Evolutionary conservation across 2,329 filamentous ascomycete genomes (phyloP), one percentile per base, ranked within the genome.

Genomic region (Acephala macrosclerotiorum): DNA sequence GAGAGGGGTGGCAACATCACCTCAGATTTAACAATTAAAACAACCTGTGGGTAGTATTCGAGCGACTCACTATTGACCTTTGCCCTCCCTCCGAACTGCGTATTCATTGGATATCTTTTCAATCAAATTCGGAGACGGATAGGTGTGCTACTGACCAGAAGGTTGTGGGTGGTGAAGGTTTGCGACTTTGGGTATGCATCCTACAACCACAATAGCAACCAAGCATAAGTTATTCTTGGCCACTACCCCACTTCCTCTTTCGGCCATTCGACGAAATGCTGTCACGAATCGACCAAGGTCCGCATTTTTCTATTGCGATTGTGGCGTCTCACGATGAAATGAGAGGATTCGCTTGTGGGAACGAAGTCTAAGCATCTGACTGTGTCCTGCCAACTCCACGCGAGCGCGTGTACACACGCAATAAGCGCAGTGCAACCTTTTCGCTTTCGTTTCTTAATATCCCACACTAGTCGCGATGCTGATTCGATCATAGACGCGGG

Each of bases 301-400:
- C 14, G 14, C 40, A 12, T 5, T 42, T n/a, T 18, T 18, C 40
- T 42, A 42, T 42, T 42, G 40, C 40, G 16, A n/a, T 42, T n/a
- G 40, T 12, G 40, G 40, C 40, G 40, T 18, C 1, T 42, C 16
- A 16, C 40, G 40, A 42, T 6, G 40, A 16, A 42, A n/a, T 42
- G 40, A 42, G n/a, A n/a, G 45, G 45, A 49, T 49, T 49, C 45
- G 45, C 45, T 49, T 49, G 45, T 25, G 45, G 45, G 45, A 22
- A 1, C 45, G 45, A 49, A 49, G 20, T 49, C 45, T 49, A 49
- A 49, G 40, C 45, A 49, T 49, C 45, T 49, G n/a, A 49, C 45
- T 49, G 45, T 49, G 18, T 42, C 16, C 12, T 18, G 40, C 40
- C 40, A 42, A 16, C 14, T n/a, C 40, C 11, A 42, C 4, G 40